phyloP scores from a whole-genome alignment of 1,284 basidiomycete species.

The Ganoderma boninense region DNA sequence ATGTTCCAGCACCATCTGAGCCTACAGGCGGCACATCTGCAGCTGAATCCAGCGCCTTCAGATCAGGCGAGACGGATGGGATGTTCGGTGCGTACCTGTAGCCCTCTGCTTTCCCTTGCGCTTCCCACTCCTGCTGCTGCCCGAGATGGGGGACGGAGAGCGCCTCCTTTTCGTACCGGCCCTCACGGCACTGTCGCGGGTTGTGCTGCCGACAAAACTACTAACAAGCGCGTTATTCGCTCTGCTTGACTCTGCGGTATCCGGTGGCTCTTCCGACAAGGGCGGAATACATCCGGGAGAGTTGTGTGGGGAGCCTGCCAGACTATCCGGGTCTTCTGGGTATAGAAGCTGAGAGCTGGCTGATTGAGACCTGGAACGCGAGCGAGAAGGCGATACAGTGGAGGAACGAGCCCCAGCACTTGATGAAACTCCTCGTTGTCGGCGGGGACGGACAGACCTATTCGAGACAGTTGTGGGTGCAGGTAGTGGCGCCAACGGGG shows the following conservation, averaged over 20 bases:
- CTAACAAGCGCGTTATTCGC: too few relatives aligned
- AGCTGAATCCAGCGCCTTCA: neutral
- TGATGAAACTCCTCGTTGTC: slow-evolving; percentile 1
- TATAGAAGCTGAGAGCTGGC: neutral
- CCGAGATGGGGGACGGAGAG: neutral
- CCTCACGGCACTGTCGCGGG: neutral
- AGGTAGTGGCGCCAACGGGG: slow-evolving; percentile 22
- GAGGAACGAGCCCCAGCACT: slow-evolving; percentile 15
- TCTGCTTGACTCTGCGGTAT: neutral
- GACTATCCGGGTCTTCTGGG: neutral
- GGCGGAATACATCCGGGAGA: too few relatives aligned
- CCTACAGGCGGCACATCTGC: neutral
- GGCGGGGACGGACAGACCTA: slow-evolving; percentile 30
- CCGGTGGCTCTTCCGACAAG: neutral
- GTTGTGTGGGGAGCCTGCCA: neutral
- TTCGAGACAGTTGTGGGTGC: slow-evolving; percentile 31
- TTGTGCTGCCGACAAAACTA: too few relatives aligned
- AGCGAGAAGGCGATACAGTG: slow-evolving; percentile 20
- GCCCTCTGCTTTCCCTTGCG: slow-evolving; percentile 4
- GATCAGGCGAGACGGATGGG: neutral
- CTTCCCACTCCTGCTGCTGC: neutral
- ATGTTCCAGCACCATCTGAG: neutral
- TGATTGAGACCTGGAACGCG: slow-evolving; percentile 21
- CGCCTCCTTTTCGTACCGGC: neutral
- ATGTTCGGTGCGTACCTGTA: neutral